A percentile compares a stretch with the other conserved stretches of the same genome.
Evolutionary conservation across 148 eudicot genomes (phyloP).

Genomic region (Vaccinium vitisidaea): DNA sequence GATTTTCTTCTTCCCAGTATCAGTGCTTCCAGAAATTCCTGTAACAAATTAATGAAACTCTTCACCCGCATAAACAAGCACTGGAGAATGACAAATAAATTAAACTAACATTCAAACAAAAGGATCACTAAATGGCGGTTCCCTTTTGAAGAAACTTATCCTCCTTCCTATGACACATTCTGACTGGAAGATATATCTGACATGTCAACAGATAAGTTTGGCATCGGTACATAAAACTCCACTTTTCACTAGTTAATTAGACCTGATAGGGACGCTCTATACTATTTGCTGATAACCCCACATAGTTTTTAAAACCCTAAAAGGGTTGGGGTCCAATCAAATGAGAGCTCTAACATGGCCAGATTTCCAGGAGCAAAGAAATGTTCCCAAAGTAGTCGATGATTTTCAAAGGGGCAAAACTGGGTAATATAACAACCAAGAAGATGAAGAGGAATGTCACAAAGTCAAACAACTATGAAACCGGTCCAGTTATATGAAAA

Average conservation of each 20-base stretch:
- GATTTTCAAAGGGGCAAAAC: neutral
- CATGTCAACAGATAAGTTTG: neutral
- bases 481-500: neutral
- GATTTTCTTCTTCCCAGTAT: conserved; percentile 61
- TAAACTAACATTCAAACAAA: conserved; percentile 4
- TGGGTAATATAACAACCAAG: neutral
- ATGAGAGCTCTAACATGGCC: neutral
- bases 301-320: neutral
- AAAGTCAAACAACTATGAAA: neutral
- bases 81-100: neutral
- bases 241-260: neutral
- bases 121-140: neutral
- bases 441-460: neutral
- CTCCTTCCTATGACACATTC: neutral
- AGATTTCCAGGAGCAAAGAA: neutral
- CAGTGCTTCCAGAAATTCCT: conserved; percentile 43
- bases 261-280: neutral
- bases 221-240: neutral
- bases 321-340: neutral
- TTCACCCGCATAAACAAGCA: neutral
- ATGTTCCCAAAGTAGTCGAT: neutral
- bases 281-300: neutral
- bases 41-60: conserved; percentile 3
- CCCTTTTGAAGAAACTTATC: neutral
- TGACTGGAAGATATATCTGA: neutral